Evolutionary conservation across 306 rosid species (phyloP).

Genomic region (Erythrophleum fordii): DNA sequence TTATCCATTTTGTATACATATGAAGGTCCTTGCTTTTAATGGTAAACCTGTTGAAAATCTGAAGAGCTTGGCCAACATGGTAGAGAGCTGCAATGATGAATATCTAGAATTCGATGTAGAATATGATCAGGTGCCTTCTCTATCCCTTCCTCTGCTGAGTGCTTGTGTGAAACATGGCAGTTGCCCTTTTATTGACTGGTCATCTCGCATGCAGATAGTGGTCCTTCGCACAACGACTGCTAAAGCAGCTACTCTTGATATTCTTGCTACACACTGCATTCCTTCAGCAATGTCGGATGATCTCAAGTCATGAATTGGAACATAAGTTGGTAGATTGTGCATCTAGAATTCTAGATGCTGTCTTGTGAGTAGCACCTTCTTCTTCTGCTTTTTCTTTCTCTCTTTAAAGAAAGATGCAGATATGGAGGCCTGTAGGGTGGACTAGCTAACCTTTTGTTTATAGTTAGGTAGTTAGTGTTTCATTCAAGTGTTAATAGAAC

Average conservation of each 20-base stretch:
- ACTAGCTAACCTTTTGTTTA: constrained; percentile 25
- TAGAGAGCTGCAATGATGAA: constrained; percentile 79
- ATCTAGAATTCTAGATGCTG: constrained; percentile 7
- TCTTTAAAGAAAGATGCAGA: constrained; percentile 39
- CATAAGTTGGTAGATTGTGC: constrained; percentile 23
- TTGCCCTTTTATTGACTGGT: constrained; percentile 4
- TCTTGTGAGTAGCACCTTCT: constrained; percentile 1
- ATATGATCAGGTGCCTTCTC: constrained; percentile 78
- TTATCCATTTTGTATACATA: constrained; percentile 22
- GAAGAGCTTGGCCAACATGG: constrained; percentile 86
- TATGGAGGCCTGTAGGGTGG: constrained; percentile 37
- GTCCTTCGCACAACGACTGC: constrained; percentile 79
- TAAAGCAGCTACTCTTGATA: constrained; percentile 79
- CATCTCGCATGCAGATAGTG: constrained; percentile 62
- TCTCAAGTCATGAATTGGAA: constrained; percentile 64
- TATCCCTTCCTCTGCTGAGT: constrained; percentile 15
- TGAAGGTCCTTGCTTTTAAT: constrained; percentile 83
- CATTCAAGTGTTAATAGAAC: constrained; percentile 10
- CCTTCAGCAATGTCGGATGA: constrained; percentile 92
- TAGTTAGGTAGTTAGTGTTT: constrained; percentile 28
- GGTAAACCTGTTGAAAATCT: constrained; percentile 91
- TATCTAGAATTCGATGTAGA: constrained; percentile 82
- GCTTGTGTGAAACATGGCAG: constrained; percentile 17
- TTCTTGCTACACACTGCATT: constrained; percentile 89
- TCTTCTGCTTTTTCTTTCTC: neutral